Evolutionary conservation across 163 green algal genomes (phyloP).

Genomic region (Scenedesmus sp.): DNA sequence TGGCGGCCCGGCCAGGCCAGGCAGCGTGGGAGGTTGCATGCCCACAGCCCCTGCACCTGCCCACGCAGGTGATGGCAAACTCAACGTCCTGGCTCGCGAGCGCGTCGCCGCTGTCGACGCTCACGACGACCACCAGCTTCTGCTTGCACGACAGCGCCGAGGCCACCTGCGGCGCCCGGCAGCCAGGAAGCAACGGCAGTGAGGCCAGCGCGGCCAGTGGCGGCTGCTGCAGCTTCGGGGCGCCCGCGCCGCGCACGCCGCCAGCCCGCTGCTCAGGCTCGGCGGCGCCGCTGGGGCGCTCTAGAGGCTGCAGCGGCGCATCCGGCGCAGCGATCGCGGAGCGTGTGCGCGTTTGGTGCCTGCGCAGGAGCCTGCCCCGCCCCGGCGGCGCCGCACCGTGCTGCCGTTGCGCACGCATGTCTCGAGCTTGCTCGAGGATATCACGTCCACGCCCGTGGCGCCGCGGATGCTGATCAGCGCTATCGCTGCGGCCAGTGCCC

Average conservation of each 20-base stretch:
- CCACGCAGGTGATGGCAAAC: slow-evolving; percentile 69
- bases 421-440: slow-evolving; percentile 38
- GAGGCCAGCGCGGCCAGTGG: neutral
- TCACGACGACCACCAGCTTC: slow-evolving; percentile 74
- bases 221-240: neutral
- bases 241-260: neutral
- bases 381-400: neutral
- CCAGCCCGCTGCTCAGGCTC: no score
- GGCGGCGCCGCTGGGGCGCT: no score
- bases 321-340: no score
- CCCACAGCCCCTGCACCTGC: slow-evolving; percentile 10
- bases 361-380: neutral
- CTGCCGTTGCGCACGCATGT: slow-evolving; percentile 29
- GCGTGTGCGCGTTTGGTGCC: no score
- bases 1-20: no score
- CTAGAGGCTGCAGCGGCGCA: no score
- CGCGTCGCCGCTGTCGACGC: slow-evolving; percentile 55
- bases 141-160: slow-evolving; percentile 59
- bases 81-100: slow-evolving; percentile 67
- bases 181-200: no score
- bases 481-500: no score
- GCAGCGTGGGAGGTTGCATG: neutral
- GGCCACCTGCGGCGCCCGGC: no score
- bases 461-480: no score
- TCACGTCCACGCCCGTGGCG: slow-evolving; percentile 28